Conservation (phyloP, 1,284 basidiomycete species). For the Tausonia pullulans region DNA sequence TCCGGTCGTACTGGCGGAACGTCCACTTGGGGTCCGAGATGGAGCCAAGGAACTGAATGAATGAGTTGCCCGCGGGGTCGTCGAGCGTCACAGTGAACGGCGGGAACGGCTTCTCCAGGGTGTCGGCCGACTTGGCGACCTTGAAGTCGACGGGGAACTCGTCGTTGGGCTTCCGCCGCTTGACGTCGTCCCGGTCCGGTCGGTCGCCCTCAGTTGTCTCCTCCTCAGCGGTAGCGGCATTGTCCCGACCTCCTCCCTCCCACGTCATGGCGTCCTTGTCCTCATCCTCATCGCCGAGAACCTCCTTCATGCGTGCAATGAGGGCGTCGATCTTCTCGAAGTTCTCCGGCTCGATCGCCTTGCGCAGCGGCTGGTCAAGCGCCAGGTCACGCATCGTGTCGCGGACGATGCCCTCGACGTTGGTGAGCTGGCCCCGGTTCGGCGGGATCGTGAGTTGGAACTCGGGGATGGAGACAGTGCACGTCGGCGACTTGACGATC, state of each 20-base stretch:
- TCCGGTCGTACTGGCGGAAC: slow-evolving; percentile 73
- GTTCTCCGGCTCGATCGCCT: slow-evolving; percentile 65
- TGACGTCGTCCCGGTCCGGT: slow-evolving; percentile 12
- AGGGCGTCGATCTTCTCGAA: slow-evolving; percentile 70
- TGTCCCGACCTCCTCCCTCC: slow-evolving; percentile 26
- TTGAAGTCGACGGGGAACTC: slow-evolving; percentile 13
- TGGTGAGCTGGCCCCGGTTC: slow-evolving; percentile 82
- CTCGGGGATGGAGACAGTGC: slow-evolving; percentile 76
- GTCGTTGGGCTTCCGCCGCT: slow-evolving; percentile 10
- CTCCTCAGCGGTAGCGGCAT: background rate
- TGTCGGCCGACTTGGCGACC: slow-evolving; percentile 19
- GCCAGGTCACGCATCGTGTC: slow-evolving; percentile 75
- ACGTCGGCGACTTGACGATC: slow-evolving; percentile 78
- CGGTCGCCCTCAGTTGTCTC: slow-evolving; percentile 21
- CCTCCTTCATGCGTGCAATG: slow-evolving; percentile 53
- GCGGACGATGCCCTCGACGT: slow-evolving; percentile 82
- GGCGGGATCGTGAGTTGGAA: slow-evolving; percentile 84
- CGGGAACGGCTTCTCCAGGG: slow-evolving; percentile 45
- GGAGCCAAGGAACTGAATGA: slow-evolving; percentile 70
- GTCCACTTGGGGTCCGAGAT: slow-evolving; percentile 87
- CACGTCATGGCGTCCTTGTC: slow-evolving; percentile 40
- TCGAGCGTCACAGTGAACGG: slow-evolving; percentile 79
- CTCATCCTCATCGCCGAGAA: slow-evolving; percentile 57
- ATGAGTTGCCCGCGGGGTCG: slow-evolving; percentile 92
- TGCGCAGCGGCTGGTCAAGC: slow-evolving; percentile 74